Percentiles rank a stretch among this genome's conserved stretches.
phyloP scores from a whole-genome alignment of 495 filamentous ascomycete genomes.

The Paragyromitra xinjiangensis region DNA sequence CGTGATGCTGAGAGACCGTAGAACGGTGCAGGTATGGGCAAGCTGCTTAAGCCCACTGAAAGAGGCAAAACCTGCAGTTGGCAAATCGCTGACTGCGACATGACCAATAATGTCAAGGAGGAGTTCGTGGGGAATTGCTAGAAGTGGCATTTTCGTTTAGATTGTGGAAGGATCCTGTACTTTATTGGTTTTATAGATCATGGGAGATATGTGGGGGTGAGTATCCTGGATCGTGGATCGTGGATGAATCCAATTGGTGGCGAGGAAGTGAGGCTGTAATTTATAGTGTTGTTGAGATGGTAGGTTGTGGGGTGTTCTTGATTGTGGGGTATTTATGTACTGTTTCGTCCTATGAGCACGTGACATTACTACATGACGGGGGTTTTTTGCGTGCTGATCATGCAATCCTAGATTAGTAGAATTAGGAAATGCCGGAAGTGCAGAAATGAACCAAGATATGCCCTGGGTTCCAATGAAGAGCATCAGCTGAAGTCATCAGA shows the following conservation, averaged over 20 bases:
- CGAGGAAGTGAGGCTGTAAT: not conserved
- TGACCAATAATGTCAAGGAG: conserved; percentile 33
- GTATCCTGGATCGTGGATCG: not conserved
- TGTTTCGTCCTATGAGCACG: conserved; percentile 5
- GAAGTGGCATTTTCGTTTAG: conserved; percentile 28
- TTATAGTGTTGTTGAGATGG: conserved; percentile 6
- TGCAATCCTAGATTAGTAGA: not conserved
- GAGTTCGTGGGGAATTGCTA: conserved; percentile 24
- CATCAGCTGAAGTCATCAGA: not conserved
- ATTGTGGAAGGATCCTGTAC: too few relatives aligned
- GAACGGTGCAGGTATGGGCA: conserved; percentile 27
- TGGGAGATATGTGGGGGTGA: not conserved
- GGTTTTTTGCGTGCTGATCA: not conserved
- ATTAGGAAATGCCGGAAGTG: not conserved
- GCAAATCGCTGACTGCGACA: conserved; percentile 11
- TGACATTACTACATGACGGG: conserved; percentile 5
- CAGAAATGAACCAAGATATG: not conserved
- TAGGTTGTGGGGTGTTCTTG: conserved; percentile 8
- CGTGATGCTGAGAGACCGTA: conserved; percentile 27
- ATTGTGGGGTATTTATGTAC: conserved; percentile 9
- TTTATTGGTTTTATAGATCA: not conserved
- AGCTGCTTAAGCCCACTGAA: not conserved
- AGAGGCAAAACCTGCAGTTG: not conserved
- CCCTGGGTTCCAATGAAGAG: not conserved
- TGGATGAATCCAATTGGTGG: conserved; percentile 12